Percentiles rank a stretch among this genome's conserved stretches.
Evolutionary conservation across 2,329 filamentous ascomycete species (phyloP).

Genomic region (Thielaviopsis populi): DNA sequence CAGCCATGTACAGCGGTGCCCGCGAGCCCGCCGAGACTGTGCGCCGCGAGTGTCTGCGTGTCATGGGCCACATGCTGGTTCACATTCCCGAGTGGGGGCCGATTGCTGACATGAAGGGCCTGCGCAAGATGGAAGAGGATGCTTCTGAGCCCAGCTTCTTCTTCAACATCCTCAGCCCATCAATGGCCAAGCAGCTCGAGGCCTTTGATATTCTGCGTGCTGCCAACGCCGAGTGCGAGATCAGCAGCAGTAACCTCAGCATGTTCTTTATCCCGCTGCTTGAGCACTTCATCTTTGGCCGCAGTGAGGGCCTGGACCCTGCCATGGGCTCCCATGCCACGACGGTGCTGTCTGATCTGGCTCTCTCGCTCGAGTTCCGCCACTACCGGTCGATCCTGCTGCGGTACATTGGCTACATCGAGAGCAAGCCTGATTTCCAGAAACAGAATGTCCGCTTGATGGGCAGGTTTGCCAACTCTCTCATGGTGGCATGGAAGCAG

Average conservation of each 20-base stretch:
- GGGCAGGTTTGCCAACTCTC: conserved; percentile 63
- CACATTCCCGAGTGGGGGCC: conserved; percentile 53
- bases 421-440: conserved; percentile 64
- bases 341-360: conserved; percentile 60
- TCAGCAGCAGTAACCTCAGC: conserved; percentile 64
- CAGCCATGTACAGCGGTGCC: conserved; percentile 60
- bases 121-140: conserved; percentile 41
- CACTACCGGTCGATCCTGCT: conserved; percentile 77
- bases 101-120: conserved; percentile 56
- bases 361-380: conserved; percentile 69
- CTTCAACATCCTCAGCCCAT: conserved; percentile 79
- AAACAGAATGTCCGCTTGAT: conserved; percentile 76
- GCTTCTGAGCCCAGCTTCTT: conserved; percentile 68
- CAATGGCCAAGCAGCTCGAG: conserved; percentile 69
- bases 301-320: conserved; percentile 63
- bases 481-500: conserved; percentile 30
- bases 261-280: conserved; percentile 82
- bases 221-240: conserved; percentile 46
- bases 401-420: conserved; percentile 69
- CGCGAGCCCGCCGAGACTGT: conserved; percentile 71
- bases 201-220: conserved; percentile 63
- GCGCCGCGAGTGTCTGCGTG: conserved; percentile 62
- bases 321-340: conserved; percentile 77
- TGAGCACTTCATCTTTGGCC: conserved; percentile 86
- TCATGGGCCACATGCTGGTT: conserved; percentile 65